A percentile compares a stretch with the other conserved stretches of the same genome.
Conservation (phyloP, 2,329 filamentous ascomycete genomes). For the Phaeosphaeria sp. region DNA sequence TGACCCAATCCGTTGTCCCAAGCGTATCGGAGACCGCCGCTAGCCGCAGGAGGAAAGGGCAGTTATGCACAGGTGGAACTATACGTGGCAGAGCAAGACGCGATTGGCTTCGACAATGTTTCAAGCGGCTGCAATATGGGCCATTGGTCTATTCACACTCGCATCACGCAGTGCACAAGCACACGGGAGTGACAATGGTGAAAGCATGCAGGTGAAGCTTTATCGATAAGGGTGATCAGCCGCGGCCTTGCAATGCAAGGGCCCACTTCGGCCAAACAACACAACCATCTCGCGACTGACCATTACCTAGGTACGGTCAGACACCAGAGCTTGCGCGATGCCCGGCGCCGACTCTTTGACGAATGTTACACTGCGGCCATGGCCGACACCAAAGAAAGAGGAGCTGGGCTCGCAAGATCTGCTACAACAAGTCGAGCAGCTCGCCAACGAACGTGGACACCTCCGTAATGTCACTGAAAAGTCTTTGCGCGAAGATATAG, state of each 20-base stretch:
- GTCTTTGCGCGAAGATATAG: slow-evolving; percentile 73
- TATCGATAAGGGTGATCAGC: slow-evolving; percentile 24
- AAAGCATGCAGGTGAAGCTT: slow-evolving; percentile 6
- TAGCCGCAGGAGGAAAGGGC: slow-evolving; percentile 26
- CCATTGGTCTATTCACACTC: slow-evolving; percentile 1
- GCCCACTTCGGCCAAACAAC: slow-evolving; percentile 9
- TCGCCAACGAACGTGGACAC: slow-evolving; percentile 79
- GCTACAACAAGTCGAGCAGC: slow-evolving; percentile 77
- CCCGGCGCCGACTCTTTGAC: slow-evolving; percentile 33
- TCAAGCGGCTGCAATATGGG: background rate
- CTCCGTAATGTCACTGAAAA: slow-evolving; percentile 82
- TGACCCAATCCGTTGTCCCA: background rate
- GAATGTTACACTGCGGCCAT: slow-evolving; percentile 68
- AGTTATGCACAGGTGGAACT: slow-evolving; percentile 26
- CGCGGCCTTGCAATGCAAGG: slow-evolving; percentile 19
- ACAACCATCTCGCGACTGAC: slow-evolving; percentile 13
- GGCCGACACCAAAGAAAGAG: slow-evolving; percentile 60
- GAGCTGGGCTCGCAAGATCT: slow-evolving; percentile 62
- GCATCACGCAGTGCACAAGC: background rate
- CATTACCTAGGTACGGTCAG: slow-evolving; percentile 1
- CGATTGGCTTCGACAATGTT: slow-evolving; percentile 3
- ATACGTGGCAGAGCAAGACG: slow-evolving; percentile 5
- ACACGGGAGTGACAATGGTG: slow-evolving; percentile 1
- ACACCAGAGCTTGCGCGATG: slow-evolving; percentile 22
- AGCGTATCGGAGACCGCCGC: slow-evolving; percentile 31